phyloP scores from a whole-genome alignment of 768 basidiomycete species.

The Leccinum truebloodii region DNA sequence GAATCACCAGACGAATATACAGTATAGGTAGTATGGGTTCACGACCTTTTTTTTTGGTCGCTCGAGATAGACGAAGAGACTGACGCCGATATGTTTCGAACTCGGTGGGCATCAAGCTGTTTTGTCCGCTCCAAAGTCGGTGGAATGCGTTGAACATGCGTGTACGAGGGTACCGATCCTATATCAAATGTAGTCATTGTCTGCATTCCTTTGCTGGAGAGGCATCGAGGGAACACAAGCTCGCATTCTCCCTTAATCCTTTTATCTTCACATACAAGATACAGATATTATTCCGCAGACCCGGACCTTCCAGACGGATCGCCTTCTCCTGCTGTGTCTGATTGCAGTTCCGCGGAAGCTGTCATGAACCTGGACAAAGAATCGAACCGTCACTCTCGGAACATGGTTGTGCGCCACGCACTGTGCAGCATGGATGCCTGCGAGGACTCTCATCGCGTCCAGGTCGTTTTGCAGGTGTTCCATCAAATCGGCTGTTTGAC shows the following conservation, averaged over 20 bases:
- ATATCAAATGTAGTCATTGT: neutral
- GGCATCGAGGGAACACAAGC: neutral
- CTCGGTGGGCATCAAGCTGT: no score
- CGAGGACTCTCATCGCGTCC: slow-evolving; percentile 76
- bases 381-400: neutral
- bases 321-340: slow-evolving; percentile 28
- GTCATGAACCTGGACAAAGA: slow-evolving; percentile 48
- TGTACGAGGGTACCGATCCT: neutral
- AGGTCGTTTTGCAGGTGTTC: slow-evolving; percentile 76
- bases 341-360: slow-evolving; percentile 43
- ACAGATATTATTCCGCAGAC: slow-evolving; percentile 14
- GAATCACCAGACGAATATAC: neutral
- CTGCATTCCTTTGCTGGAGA: neutral
- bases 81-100: neutral
- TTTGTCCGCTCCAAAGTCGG: no score
- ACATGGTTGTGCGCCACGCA: slow-evolving; percentile 35
- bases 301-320: slow-evolving; percentile 5
- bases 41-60: no score
- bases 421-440: slow-evolving; percentile 82
- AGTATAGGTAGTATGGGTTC: neutral
- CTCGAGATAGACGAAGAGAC: no score
- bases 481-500: slow-evolving; percentile 74
- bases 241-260: neutral
- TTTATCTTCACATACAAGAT: neutral
- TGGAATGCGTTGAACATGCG: neutral